These are phyloP conservation scores for Lecanicillium sp. DNA, from an alignment of 2,329 filamentous ascomycete genomes.

Conservation along the genomic window DNA sequence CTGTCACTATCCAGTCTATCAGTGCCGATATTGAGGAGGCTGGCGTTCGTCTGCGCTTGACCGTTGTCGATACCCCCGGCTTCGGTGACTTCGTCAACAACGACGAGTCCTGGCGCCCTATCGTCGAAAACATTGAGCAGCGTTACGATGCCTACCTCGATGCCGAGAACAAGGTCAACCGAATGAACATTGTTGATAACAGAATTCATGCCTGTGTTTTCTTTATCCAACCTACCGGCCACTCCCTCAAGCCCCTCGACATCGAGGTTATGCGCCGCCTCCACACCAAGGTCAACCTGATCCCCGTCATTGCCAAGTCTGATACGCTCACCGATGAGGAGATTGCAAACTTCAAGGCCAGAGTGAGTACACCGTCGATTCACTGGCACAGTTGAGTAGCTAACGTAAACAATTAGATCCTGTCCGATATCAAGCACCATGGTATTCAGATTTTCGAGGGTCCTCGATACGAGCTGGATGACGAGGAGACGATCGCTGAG, in stretches of 20 bases:
- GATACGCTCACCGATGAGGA: slow-evolving; percentile 98
- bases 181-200: slow-evolving; percentile 99
- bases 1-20: slow-evolving; percentile 88
- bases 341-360: slow-evolving; percentile 87
- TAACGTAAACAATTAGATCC: slow-evolving; percentile 55
- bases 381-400: neutral
- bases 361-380: slow-evolving; percentile 58
- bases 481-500: slow-evolving; percentile 98
- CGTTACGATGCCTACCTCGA: slow-evolving; percentile 97
- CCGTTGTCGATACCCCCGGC: slow-evolving; percentile 94
- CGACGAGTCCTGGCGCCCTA: slow-evolving; percentile 97
- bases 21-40: slow-evolving; percentile 98
- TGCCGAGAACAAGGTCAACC: slow-evolving; percentile 99
- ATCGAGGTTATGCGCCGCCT: slow-evolving; percentile 99
- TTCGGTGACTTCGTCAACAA: slow-evolving; percentile 99
- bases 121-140: slow-evolving; percentile 99
- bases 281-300: slow-evolving; percentile 99
- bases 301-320: slow-evolving; percentile 97
- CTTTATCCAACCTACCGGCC: slow-evolving; percentile 98
- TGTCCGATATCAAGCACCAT: slow-evolving; percentile 94
- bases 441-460: slow-evolving; percentile 99
- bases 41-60: slow-evolving; percentile 89
- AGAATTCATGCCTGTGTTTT: slow-evolving; percentile 98
- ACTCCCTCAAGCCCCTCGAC: slow-evolving; percentile 96
- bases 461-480: slow-evolving; percentile 94